These are phyloP conservation scores for Usnea hakonensis DNA, from an alignment of 495 filamentous ascomycete species.

Conservation along the genomic window DNA sequence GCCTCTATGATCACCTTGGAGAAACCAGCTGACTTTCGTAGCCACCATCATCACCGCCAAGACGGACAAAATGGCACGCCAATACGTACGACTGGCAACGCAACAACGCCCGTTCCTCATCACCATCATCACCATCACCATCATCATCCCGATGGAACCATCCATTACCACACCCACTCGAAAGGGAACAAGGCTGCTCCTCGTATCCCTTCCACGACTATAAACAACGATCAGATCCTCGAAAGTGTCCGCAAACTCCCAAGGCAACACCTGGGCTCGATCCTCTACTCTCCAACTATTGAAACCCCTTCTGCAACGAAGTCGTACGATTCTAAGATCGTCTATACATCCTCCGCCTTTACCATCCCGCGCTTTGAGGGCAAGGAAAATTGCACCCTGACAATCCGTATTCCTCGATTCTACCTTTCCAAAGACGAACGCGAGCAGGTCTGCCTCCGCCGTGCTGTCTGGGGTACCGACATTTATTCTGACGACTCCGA, in stretches of 20 bases:
- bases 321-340: conserved; percentile 32
- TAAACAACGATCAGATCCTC: conserved; percentile 60
- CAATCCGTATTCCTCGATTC: conserved; percentile 72
- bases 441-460: conserved; percentile 70
- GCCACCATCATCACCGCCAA: conserved; percentile 71
- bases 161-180: conserved; percentile 42
- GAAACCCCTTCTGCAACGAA: neutral
- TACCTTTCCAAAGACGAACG: conserved; percentile 60
- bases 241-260: conserved; percentile 61
- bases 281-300: conserved; percentile 47
- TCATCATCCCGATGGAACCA: conserved; percentile 39
- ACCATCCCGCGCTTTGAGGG: conserved; percentile 69
- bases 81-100: conserved; percentile 32
- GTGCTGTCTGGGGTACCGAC: conserved; percentile 84
- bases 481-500: conserved; percentile 97
- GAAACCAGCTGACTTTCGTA: conserved; percentile 30
- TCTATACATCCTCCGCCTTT: conserved; percentile 57
- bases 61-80: conserved; percentile 52
- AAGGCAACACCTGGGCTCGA: conserved; percentile 75
- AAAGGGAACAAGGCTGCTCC: conserved; percentile 31
- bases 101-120: conserved; percentile 29
- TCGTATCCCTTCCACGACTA: conserved; percentile 54
- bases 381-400: conserved; percentile 85
- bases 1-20: neutral
- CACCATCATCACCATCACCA: conserved; percentile 50